These are phyloP conservation scores for Rhizophagus prolifer DNA, from an alignment of 192 early-diverging fungal species.

Conservation along the genomic window DNA sequence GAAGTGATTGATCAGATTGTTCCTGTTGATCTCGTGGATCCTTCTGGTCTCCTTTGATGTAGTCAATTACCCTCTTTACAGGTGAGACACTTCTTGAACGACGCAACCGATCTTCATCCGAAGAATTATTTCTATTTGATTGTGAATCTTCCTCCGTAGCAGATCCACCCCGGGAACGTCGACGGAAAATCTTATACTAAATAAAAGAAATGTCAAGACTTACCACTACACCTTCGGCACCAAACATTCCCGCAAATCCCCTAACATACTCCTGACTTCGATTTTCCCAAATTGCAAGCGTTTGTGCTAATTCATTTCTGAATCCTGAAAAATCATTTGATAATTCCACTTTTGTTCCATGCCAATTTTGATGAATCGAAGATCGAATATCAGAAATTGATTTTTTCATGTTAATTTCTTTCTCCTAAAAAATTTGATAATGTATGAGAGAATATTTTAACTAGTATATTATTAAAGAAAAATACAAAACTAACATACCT, in stretches of 20 bases:
- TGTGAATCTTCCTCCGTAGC: neutral
- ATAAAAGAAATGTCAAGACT: neutral
- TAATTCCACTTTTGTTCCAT: conserved; percentile 63
- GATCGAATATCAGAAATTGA: conserved; percentile 68
- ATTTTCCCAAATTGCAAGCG: conserved; percentile 69
- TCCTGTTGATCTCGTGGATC: neutral
- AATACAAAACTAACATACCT: conserved; percentile 43
- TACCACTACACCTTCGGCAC: conserved; percentile 55
- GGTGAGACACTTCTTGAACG: conserved; percentile 13
- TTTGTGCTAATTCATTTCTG: conserved; percentile 63
- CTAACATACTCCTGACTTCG: conserved; percentile 74
- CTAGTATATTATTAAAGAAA: neutral
- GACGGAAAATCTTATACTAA: conserved; percentile 25
- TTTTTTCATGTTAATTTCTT: conserved; percentile 75
- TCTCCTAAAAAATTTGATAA: conserved; percentile 44
- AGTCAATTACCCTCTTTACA: neutral
- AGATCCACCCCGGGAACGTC: neutral
- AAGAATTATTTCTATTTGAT: neutral
- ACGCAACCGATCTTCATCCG: neutral
- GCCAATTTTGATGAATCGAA: conserved; percentile 66
- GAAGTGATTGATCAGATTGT: neutral
- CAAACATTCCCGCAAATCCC: conserved; percentile 69
- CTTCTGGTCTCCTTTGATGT: neutral
- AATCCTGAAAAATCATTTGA: conserved; percentile 62
- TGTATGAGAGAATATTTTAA: neutral